Evolutionary conservation across 2,329 filamentous ascomycete genomes (phyloP).

Genomic region (Volutella citrinella): DNA sequence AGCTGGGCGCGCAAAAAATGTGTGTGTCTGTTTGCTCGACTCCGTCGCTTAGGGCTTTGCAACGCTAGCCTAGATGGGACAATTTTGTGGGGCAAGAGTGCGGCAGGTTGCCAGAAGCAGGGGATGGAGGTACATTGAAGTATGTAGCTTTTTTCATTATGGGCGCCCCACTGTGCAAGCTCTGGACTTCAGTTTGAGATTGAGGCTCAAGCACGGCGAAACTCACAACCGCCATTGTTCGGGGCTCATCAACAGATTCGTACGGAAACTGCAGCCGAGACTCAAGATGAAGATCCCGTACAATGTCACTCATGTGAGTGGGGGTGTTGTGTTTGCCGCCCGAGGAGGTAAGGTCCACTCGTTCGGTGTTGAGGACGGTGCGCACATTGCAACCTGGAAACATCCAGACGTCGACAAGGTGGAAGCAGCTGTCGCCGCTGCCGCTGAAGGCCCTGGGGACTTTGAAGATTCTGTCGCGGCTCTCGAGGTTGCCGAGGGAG

Average conservation of each 20-base stretch:
- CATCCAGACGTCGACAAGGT: constrained; percentile 41
- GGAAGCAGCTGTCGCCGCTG: constrained; percentile 25
- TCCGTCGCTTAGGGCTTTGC: constrained; percentile 36
- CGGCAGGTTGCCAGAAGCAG: no score
- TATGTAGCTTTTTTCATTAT: constrained; percentile 39
- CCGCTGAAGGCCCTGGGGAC: constrained; percentile 6
- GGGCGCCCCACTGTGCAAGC: no score
- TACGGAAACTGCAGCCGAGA: no score
- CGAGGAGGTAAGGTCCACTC: constrained; percentile 70
- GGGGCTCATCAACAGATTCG: no score
- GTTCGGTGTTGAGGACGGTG: constrained; percentile 57
- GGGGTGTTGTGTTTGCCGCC: constrained; percentile 66
- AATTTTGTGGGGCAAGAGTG: constrained; percentile 7
- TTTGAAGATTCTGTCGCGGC: constrained; percentile 13
- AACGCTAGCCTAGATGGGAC: constrained; percentile 24
- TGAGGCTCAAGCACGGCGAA: no score
- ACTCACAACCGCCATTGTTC: no score
- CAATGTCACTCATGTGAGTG: constrained; percentile 56
- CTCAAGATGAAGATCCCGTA: constrained; percentile 60
- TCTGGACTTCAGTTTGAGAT: no score
- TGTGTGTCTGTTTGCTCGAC: constrained; percentile 32
- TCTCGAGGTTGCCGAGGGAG: constrained; percentile 9
- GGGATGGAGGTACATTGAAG: constrained; percentile 24
- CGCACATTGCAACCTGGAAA: constrained; percentile 61
- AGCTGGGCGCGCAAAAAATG: constrained; percentile 21